phyloP scores from a whole-genome alignment of 768 basidiomycete species.

The Mycena rosella region DNA sequence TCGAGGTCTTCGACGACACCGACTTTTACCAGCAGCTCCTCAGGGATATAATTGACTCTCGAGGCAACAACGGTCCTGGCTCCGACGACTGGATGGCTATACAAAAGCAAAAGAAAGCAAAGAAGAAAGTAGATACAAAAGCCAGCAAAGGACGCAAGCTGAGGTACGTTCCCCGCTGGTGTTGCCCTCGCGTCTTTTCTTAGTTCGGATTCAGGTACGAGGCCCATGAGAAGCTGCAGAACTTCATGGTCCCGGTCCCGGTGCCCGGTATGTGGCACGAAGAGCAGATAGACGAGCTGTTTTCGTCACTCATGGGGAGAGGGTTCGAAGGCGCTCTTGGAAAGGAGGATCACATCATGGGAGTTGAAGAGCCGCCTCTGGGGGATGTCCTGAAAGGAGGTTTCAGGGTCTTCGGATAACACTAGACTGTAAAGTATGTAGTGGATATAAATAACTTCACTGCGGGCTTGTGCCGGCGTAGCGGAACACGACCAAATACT shows the following conservation, averaged over 20 bases:
- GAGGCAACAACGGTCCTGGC: conserved; percentile 56
- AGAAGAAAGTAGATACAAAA: conserved; percentile 94
- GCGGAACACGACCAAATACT: too few relatives aligned
- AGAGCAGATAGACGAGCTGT: conserved; percentile 95
- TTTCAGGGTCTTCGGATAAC: conserved; percentile 73
- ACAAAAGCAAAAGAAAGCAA: conserved; percentile 78
- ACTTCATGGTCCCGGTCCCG: conserved; percentile 95
- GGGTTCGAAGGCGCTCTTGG: conserved; percentile 63
- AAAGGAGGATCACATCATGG: conserved; percentile 41
- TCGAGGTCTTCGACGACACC: conserved; percentile 84
- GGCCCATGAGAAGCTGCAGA: conserved; percentile 95
- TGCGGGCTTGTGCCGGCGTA: too few relatives aligned
- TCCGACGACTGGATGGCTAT: conserved; percentile 72
- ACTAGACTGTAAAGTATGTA: too few relatives aligned
- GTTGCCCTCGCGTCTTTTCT: neutral
- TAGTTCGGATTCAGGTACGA: conserved; percentile 71
- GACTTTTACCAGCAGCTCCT: conserved; percentile 96
- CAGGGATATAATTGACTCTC: conserved; percentile 89
- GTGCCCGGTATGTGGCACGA: conserved; percentile 87
- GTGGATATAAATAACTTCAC: too few relatives aligned
- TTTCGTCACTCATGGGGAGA: conserved; percentile 87
- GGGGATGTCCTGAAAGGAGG: conserved; percentile 55
- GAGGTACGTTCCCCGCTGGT: conserved; percentile 65
- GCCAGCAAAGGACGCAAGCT: conserved; percentile 96
- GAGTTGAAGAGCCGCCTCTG: conserved; percentile 46